A percentile compares a stretch with the other conserved stretches of the same genome.
phyloP scores from a whole-genome alignment of 371 early-diverging fungal species.

The Massospora cicadina region DNA sequence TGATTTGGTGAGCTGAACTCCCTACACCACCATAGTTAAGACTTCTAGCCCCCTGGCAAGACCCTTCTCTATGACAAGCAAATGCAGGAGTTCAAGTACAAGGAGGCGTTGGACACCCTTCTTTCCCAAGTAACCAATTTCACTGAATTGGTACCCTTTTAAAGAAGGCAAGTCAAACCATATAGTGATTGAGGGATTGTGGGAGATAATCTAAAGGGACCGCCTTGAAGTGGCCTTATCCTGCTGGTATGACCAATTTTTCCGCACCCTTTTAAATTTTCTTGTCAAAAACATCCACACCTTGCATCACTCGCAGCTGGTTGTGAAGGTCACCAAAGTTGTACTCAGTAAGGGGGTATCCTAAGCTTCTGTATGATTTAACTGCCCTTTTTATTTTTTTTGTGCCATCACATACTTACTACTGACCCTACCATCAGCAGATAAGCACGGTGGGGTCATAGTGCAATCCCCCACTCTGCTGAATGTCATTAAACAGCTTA shows the following conservation, averaged over 20 bases:
- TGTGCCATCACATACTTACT: too few species aligned
- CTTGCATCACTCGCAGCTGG: constrained; percentile 51
- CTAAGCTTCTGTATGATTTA: not conserved
- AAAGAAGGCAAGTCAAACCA: not conserved
- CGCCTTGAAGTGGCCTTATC: constrained; percentile 58
- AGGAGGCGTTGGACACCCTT: constrained; percentile 71
- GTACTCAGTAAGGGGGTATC: constrained; percentile 44
- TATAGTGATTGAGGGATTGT: constrained; percentile 27
- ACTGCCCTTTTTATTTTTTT: not conserved
- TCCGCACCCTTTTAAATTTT: constrained; percentile 68
- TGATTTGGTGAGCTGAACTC: not conserved
- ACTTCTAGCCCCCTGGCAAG: not conserved
- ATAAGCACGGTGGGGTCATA: constrained; percentile 1
- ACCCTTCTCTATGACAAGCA: constrained; percentile 37
- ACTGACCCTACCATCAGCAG: too few species aligned
- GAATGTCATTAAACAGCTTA: not conserved
- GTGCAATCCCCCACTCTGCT: not conserved
- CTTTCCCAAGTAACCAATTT: constrained; percentile 13
- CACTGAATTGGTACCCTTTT: not conserved
- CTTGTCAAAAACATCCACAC: constrained; percentile 52
- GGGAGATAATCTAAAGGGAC: constrained; percentile 75
- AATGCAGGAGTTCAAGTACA: constrained; percentile 56
- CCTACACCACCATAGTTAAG: not conserved
- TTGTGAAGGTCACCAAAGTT: constrained; percentile 54
- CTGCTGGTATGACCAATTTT: constrained; percentile 67